Base-by-base conservation (phyloP, 1,284 basidiomycete genomes). In the Rhodotorula sp. region DNA sequence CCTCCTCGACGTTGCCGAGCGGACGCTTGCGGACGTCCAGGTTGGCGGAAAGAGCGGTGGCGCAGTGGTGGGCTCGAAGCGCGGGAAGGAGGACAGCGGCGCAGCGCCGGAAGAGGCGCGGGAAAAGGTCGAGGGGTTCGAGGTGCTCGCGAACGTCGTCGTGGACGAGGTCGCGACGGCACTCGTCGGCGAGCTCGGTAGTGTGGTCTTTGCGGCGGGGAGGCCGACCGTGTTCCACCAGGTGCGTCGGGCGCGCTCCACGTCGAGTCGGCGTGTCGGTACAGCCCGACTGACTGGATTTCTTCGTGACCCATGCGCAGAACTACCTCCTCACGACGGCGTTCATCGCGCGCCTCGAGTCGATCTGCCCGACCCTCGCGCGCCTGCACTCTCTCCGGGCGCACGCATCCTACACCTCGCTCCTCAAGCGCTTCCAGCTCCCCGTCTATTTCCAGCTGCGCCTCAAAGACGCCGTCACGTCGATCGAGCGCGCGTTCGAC, bases 401-500 rank as follows among this genome's bases (percentile, higher is more conserved):
- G 7, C 90, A 93, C 80, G 86, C 88, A 0, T 84, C 88, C 7
- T 95, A 90, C 81, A 77, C 80, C 12, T 81, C 88, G 0, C 96
- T 98, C 78, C 88, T 91, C 78, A 86, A 88, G 67, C 86, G 93
- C 54, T 99, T 96, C 95, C 96, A 98, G 80, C 85, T 99, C 10
- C 91, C 93, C 1, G 91, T 98, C 23, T 99, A 99, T 80, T 98
- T 97, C 81, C 96, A 99, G 80, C 84, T 99, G 74, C 87, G 95
- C n/a, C 96, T 94, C 90, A 96, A 97, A 80, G 94, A 97, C 78
- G 91, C 97, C 65, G 88, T 96, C 1, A 82, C 85, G 0, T 85
- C 85, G 58, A 82, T 95, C 21, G 95, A 97, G 82, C 87, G 88
- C 14, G 82, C 75, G 25, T 58, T 77, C 53, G 71, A 72, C 4